phyloP scores from a whole-genome alignment of 2,329 filamentous ascomycete genomes.

The Zymoseptoria ardabiliae region DNA sequence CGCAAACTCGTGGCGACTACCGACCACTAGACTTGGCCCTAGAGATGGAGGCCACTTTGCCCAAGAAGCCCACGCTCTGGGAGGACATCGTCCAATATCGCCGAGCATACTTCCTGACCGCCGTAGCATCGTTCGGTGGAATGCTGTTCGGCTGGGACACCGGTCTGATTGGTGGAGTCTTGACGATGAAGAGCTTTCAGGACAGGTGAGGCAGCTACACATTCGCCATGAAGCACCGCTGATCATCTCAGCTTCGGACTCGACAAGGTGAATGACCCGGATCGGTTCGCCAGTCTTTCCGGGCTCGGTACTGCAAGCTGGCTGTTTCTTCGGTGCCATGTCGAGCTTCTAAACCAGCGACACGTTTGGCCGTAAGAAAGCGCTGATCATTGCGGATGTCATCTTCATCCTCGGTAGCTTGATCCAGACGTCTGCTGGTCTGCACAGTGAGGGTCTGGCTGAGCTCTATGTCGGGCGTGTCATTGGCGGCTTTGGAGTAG shows the following conservation, averaged over 20 bases:
- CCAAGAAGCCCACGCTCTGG: slow-evolving; percentile 25
- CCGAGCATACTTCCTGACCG: slow-evolving; percentile 35
- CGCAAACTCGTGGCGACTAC: slow-evolving; percentile 2
- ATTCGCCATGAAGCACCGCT: neutral
- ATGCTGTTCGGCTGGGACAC: slow-evolving; percentile 22
- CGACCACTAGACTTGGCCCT: slow-evolving; percentile 5
- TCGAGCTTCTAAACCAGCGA: slow-evolving; percentile 37
- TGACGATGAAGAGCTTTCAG: slow-evolving; percentile 39
- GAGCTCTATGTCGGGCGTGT: slow-evolving; percentile 38
- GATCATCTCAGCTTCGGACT: slow-evolving; percentile 29
- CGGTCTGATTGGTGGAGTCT: slow-evolving; percentile 29
- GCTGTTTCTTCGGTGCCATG: slow-evolving; percentile 40
- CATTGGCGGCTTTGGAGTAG: slow-evolving; percentile 40
- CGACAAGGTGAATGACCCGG: slow-evolving; percentile 20
- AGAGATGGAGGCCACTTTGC: slow-evolving; percentile 28
- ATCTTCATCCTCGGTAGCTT: slow-evolving; percentile 38
- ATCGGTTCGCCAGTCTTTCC: slow-evolving; percentile 33
- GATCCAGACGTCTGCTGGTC: slow-evolving; percentile 34
- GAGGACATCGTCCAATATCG: slow-evolving; percentile 35
- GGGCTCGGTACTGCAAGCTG: slow-evolving; percentile 39
- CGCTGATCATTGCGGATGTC: slow-evolving; percentile 36
- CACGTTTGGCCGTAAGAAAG: slow-evolving; percentile 35
- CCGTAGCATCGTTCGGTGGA: slow-evolving; percentile 38
- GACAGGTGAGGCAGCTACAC: slow-evolving; percentile 12
- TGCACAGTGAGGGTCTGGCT: slow-evolving; percentile 26